Percentiles rank a stretch among this genome's conserved stretches.
These are phyloP conservation scores for Trichoderma harzianum DNA, from an alignment of 2,329 filamentous ascomycete species.

Conservation along the genomic window DNA sequence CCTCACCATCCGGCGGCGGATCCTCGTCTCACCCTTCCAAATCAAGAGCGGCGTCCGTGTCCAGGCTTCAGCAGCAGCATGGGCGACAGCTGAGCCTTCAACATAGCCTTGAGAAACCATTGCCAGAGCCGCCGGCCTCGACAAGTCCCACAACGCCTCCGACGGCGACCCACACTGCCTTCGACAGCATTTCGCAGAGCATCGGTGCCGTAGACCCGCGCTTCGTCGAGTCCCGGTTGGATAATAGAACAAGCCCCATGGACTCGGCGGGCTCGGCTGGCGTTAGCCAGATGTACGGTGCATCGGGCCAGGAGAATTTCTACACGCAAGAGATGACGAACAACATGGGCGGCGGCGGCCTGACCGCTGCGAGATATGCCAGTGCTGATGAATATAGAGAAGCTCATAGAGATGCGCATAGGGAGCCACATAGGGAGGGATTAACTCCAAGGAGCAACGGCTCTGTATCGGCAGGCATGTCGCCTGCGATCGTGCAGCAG, in stretches of 20 bases:
- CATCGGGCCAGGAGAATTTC: conserved; percentile 29
- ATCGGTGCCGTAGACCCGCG: conserved; percentile 16
- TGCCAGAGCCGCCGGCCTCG: conserved; percentile 46
- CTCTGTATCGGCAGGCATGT: conserved; percentile 54
- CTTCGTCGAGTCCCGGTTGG: conserved; percentile 30
- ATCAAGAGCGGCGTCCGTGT: conserved; percentile 20
- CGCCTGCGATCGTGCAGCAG: conserved; percentile 46
- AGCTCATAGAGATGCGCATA: conserved; percentile 38
- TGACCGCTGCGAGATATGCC: conserved; percentile 42
- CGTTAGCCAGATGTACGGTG: conserved; percentile 36
- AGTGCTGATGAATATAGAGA: conserved; percentile 32
- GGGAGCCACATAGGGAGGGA: conserved; percentile 44
- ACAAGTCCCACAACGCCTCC: conserved; percentile 28
- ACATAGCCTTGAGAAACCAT: conserved; percentile 55
- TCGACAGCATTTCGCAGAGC: conserved; percentile 33
- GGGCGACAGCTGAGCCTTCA: conserved; percentile 53
- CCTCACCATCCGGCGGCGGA: neutral
- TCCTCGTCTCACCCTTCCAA: neutral
- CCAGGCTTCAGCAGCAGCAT: conserved; percentile 45
- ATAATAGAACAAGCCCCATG: conserved; percentile 47
- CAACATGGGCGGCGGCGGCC: conserved; percentile 43
- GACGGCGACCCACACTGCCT: conserved; percentile 30
- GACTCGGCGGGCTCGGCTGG: conserved; percentile 40
- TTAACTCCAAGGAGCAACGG: conserved; percentile 52
- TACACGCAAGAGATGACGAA: conserved; percentile 40